phyloP scores from a whole-genome alignment of 257 asterid species.

The Solanum piurae region DNA sequence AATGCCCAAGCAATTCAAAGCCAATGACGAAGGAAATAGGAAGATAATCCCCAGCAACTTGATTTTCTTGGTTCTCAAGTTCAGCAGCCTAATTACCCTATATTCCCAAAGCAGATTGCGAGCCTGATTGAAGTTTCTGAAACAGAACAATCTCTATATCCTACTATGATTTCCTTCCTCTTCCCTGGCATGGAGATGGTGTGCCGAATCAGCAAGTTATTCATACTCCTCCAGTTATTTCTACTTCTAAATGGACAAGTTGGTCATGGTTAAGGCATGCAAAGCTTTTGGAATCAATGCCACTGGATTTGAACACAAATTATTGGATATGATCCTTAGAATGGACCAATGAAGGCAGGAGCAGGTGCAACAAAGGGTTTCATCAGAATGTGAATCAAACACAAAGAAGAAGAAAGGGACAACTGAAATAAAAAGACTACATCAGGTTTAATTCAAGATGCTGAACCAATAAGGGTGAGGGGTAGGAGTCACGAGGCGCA shows the following conservation, averaged over 20 bases:
- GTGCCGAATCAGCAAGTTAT: not conserved
- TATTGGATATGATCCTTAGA: not conserved
- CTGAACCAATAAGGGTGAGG: not conserved
- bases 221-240: not conserved
- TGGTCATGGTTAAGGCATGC: not conserved
- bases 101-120: not conserved
- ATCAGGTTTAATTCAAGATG: not conserved
- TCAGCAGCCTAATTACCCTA: not conserved
- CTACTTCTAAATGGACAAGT: not conserved
- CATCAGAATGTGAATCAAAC: not conserved
- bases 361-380: not conserved
- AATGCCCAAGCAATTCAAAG: not conserved
- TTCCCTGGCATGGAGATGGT: not conserved
- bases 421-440: not conserved
- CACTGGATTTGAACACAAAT: not conserved
- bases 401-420: not conserved
- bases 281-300: not conserved
- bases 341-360: not conserved
- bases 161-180: not conserved
- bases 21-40: not conserved
- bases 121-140: not conserved
- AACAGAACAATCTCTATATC: not conserved
- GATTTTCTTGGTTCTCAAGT: not conserved
- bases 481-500: not conserved
- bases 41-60: not conserved